Base-by-base conservation (phyloP, 2,329 filamentous ascomycete genomes). In the Alternaria atra region DNA sequence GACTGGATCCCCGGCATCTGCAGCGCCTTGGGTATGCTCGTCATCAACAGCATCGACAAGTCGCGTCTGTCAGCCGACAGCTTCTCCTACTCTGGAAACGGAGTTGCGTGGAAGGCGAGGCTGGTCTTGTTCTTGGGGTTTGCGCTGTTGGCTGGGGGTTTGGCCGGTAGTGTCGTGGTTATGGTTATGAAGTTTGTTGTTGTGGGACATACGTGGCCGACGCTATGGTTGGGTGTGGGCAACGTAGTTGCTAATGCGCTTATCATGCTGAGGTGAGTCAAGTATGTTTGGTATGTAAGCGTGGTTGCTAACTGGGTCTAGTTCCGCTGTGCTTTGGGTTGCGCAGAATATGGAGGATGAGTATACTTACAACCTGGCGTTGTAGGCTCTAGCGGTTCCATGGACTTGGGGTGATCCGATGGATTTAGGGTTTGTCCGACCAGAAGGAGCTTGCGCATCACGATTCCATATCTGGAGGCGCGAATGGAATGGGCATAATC, bases 1-100 rank as follows among this genome's bases (percentile, higher is more conserved):
- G 89, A 91, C 81, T 91, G 89, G 89, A 88, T 91, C 68, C 89
- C 89, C 4, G 85, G 86, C 61, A 91, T 91, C 79, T 91, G 89
- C 82, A 89, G 86, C 43, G 84, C 86, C 61, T 83, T 91, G 32
- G 89, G 89, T 61, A 90, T 91, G 89, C 83, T 91, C 52, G 87
- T 91, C 69, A 90, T 91, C 82, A 91, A 91, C 78, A 87, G 84
- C 63, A 90, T 91, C 72, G 89, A 91, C 73, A 91, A 91, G 79
- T 85, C 86, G 27, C 82, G 88, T 40, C 77, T 91, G 57, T 85
- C 84, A 39, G 87, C 86, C 34, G 89, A 91, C 73, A 86, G 82
- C 72, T 90, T 88, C 73, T 87, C 84, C 60, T 90, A 90, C 77
- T 85, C 82, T 52, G 88, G 88, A 3, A 87, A 85, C 61, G 87